Evolutionary conservation across 305 asterid genomes (phyloP), one percentile per base, ranked within the genome.

Genomic region (Plantago lanceolata): DNA sequence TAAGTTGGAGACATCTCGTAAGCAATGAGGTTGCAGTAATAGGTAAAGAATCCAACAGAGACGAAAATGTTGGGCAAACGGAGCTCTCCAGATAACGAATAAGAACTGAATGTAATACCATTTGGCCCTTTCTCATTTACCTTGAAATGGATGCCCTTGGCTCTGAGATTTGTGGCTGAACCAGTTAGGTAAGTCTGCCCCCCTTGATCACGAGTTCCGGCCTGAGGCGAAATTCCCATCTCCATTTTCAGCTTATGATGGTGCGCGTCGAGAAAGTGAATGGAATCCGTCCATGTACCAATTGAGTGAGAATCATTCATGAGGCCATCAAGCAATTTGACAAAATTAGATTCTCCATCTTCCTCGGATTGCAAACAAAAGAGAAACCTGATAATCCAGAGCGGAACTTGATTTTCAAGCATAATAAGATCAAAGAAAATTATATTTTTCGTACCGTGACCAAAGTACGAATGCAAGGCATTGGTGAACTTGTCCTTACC

Each of bases 381-480:
- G n/a, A 52, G 26, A 24, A 20, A 52, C 15, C 26, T 52, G 15
- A 52, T 20, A 11, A 52, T 52, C 57, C 57, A 52, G 57, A 52
- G 26, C 16, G 57, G 57, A 52, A 52, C 16, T 52, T 52, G 57
- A 52, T 52, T 52, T 28, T 52, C 57, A 2, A 52, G 5, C 57
- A 52, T 19, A 52, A 52, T 24, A 19, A 52, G 57, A 11, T 52
- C 57, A 7, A 6, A 33, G 8, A 33, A 33, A 7, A 33, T 33
- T 33, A 33, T 33, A 33, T 33, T 33, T 33, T 33, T 33, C 31
- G 57, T 11, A 12, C 57, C n/a, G 20, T 52, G 33, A 52, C 57
- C 57, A 20, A 52, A 52, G 57, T 52, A 52, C 40, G 40, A 33
- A 33, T 33, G 40, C 11, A 33, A 8, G 40, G 9, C 40, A 33